Conservation (phyloP, 2,329 filamentous ascomycete genomes). For the Dothistroma pini region DNA sequence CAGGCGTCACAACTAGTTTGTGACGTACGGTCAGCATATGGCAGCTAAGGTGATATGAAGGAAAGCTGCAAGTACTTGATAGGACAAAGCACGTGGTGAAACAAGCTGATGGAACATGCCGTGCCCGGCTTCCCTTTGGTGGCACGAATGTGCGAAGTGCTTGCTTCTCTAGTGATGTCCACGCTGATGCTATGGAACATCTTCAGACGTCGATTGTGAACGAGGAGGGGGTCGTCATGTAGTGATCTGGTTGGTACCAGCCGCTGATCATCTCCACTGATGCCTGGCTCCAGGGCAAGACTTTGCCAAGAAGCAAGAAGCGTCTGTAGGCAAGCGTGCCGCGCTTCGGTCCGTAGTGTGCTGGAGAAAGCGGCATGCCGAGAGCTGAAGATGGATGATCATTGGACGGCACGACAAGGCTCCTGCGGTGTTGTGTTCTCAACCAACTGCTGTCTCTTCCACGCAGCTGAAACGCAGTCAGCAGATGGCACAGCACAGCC, state of each 20-base stretch:
- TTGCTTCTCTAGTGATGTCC: background rate
- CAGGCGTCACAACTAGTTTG: background rate
- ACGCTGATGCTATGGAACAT: background rate
- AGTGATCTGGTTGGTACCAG: background rate
- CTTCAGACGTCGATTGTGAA: background rate
- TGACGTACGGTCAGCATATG: background rate
- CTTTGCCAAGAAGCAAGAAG: conserved; percentile 17
- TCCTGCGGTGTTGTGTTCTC: background rate
- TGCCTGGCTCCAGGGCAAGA: conserved; percentile 18
- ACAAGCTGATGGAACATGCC: background rate
- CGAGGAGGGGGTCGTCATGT: background rate
- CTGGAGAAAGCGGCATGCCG: background rate
- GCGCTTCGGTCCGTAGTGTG: background rate
- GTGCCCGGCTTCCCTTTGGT: background rate
- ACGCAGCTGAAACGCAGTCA: background rate
- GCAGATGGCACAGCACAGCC: background rate
- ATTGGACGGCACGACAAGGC: background rate
- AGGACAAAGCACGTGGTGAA: background rate
- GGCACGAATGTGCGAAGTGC: background rate
- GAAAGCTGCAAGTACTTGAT: background rate
- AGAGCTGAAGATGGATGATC: background rate
- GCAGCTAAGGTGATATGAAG: background rate
- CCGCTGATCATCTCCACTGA: conserved; percentile 17
- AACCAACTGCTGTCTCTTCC: background rate
- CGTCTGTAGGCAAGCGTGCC: conserved; percentile 11